phyloP scores from a whole-genome alignment of 2,329 filamentous ascomycete genomes.

The Phymatotrichopsis omnivora region DNA sequence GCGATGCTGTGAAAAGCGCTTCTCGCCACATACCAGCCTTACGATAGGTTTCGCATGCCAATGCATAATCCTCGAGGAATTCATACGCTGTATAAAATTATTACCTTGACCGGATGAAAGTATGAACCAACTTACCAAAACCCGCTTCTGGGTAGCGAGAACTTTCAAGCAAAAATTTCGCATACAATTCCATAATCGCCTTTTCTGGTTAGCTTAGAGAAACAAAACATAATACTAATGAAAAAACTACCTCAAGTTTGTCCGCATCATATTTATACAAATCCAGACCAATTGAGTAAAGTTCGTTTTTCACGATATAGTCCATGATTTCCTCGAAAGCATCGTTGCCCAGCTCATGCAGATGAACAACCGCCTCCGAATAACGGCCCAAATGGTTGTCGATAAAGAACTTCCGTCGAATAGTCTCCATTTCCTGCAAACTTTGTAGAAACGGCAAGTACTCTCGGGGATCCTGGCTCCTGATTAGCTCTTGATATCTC shows the following conservation, averaged over 20 bases:
- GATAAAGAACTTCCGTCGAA: conserved; percentile 69
- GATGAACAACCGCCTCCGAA: conserved; percentile 64
- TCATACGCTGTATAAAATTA: conserved; percentile 57
- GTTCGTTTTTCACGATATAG: conserved; percentile 67
- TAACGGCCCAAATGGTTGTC: conserved; percentile 76
- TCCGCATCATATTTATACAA: conserved; percentile 71
- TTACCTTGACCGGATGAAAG: background rate
- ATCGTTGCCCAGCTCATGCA: conserved; percentile 53
- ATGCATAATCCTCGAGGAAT: conserved; percentile 61
- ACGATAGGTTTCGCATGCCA: conserved; percentile 74
- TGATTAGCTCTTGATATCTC: conserved; percentile 6
- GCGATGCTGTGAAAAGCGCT: conserved; percentile 67
- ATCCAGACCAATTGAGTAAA: conserved; percentile 67
- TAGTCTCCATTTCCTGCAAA: conserved; percentile 60
- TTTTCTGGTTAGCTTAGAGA: conserved; percentile 43
- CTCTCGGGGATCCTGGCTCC: conserved; percentile 63
- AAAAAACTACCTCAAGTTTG: conserved; percentile 19
- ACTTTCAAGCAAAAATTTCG: conserved; percentile 60
- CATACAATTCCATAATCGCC: conserved; percentile 67
- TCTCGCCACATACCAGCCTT: conserved; percentile 85
- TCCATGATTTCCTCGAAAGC: conserved; percentile 66
- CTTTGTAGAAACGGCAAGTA: conserved; percentile 91
- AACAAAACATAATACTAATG: background rate
- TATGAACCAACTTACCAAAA: conserved; percentile 45
- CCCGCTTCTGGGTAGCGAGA: conserved; percentile 80